Base-by-base conservation (phyloP, 2,329 filamentous ascomycete species). In the Trichophyton simii region DNA sequence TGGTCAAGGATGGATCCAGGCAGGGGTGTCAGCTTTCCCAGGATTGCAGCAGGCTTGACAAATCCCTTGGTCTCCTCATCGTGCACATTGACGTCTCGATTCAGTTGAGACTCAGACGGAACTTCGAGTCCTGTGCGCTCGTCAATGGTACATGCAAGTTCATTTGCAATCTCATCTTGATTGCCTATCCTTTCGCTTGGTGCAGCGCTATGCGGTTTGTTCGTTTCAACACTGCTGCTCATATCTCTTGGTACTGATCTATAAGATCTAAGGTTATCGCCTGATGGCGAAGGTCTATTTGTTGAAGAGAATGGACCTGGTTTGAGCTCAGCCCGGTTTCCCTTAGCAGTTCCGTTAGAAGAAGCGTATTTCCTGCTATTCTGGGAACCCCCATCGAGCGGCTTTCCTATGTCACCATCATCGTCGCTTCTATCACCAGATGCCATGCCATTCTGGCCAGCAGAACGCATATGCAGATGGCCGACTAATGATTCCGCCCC, bases 21-120 rank as follows among this genome's bases (percentile, higher is more conserved):
- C 0, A 85, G 80, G 0, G 86, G 86, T 13, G 83, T 81, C 13
- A 96, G 75, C 60, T 83, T 82, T 6, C 87, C 90, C 1, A 90
- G 78, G 2, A 75, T 65, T 64, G 71, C 71, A 22, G 70, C 70
- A 20, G 75, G 70, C 62, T 73, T 73, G 48, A 68, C 61, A 18
- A 74, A 74, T 9, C 67, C 55, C 15, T 57, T n/a, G 11, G 52
- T 57, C 42, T 50, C 25, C 8, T 31, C 7, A 34, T 18, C 4
- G 8, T 57, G 41, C 11, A 2, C 44, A 18, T n/a, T 34, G 25
- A 18, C 15, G 1, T 41, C n/a, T 7, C 46, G 61, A 20, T 58
- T 25, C 4, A 34, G 20, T 31, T 59, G 60, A 5, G 59, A 15
- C 1, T 52, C 8, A 15, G 31, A 25, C 2, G 50, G 22, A 34